Evolutionary conservation across 345 rosid genomes (phyloP).

Genomic region (Raphanus raphanistrum): DNA sequence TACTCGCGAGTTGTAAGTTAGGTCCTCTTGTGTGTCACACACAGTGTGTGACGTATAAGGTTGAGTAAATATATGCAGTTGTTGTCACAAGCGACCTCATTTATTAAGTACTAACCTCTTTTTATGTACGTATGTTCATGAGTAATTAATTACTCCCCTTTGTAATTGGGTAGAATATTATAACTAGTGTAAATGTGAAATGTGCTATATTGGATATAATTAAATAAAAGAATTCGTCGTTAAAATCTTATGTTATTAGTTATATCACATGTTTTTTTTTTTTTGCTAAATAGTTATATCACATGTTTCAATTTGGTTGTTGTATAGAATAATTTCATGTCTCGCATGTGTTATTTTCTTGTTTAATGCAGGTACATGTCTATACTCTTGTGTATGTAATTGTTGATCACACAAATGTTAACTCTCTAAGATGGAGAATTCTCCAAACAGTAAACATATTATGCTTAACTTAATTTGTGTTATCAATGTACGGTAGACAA

Average conservation of each 20-base stretch:
- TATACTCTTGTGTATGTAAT: background rate
- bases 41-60: constrained; percentile 29
- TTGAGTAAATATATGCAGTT: constrained; percentile 30
- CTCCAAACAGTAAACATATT: background rate
- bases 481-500: background rate
- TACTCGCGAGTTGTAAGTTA: constrained; percentile 29
- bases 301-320: constrained; percentile 19
- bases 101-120: constrained; percentile 1
- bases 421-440: background rate
- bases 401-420: background rate
- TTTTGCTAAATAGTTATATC: constrained; percentile 15
- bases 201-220: background rate
- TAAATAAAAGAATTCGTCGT: background rate
- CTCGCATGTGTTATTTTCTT: constrained; percentile 28
- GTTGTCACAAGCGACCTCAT: constrained; percentile 37
- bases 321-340: background rate
- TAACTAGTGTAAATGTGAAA: background rate
- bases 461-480: background rate
- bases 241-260: background rate
- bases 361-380: constrained; percentile 14
- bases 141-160: background rate
- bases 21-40: background rate
- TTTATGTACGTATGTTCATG: background rate
- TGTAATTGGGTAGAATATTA: constrained; percentile 3
- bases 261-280: constrained; percentile 25